phyloP scores from a whole-genome alignment of 148 eudicot species.

The Fallopia convolvulus region DNA sequence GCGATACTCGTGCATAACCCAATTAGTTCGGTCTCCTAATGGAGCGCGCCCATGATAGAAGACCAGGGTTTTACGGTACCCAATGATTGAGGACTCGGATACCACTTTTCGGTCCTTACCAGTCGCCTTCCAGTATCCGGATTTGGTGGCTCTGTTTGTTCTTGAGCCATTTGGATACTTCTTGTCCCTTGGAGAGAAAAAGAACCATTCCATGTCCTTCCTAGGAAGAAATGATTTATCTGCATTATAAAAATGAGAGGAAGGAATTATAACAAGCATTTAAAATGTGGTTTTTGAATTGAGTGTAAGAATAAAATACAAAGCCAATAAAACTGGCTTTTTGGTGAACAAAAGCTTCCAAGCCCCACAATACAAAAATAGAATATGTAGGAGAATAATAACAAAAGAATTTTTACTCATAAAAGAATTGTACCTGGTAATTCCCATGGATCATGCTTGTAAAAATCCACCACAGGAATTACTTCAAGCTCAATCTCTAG shows the following conservation, averaged over 20 bases:
- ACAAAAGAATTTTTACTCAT: background rate
- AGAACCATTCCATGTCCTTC: slow-evolving; percentile 90
- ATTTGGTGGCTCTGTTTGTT: slow-evolving; percentile 73
- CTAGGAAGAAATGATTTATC: slow-evolving; percentile 85
- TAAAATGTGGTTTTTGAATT: slow-evolving; percentile 9
- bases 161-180: slow-evolving; percentile 89
- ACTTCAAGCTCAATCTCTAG: slow-evolving; percentile 68
- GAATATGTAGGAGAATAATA: background rate
- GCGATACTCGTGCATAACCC: slow-evolving; percentile 95
- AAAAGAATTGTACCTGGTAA: slow-evolving; percentile 54
- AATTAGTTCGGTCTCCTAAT: slow-evolving; percentile 68
- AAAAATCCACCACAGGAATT: slow-evolving; percentile 70
- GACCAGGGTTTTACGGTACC: slow-evolving; percentile 77
- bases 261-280: background rate
- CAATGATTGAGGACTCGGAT: slow-evolving; percentile 46
- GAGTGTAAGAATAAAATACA: background rate
- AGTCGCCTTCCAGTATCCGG: slow-evolving; percentile 96
- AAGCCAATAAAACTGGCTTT: slow-evolving; percentile 10
- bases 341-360: slow-evolving; percentile 5
- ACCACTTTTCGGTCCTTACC: slow-evolving; percentile 80
- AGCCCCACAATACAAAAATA: background rate
- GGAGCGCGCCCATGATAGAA: slow-evolving; percentile 92
- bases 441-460: slow-evolving; percentile 83
- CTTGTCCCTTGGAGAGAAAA: slow-evolving; percentile 73
- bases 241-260: slow-evolving; percentile 23